Base-by-base conservation (phyloP, 1,139 yeast species). In the Ogataea hybrid region DNA sequence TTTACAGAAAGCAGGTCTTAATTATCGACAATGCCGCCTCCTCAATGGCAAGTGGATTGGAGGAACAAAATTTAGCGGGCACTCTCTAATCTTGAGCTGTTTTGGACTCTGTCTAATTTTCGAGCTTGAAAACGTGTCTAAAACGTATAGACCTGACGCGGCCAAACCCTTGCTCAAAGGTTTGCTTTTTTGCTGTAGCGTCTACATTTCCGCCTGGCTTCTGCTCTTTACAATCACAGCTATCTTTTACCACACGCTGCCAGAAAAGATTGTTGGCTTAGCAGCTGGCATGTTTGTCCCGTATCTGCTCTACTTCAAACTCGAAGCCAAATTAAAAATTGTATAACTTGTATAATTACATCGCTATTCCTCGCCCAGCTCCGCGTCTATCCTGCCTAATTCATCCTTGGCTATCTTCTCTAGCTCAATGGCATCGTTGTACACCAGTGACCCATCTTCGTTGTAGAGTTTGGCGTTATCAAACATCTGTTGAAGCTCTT, bases 391-490 rank as follows among this genome's bases (percentile, higher is more conserved):
- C 11, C 33, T 36, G 16, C 27, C 28, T 20, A 50, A 15, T 18
- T 28, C 44, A 25, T 37, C 35, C n/a, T 20, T 20, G 17, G 51
- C 51, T 43, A 77, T 61, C 10, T 68, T 63, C 59, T 87, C 92
- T 52, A 90, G 66, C 17, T 67, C 71, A 29, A 73, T 65, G 1
- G 97, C 95, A 64, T 89, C 96, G 46, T 78, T 74, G 55, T 81
- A 86, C 14, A 90, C 88, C 46, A 82, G 63, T 2, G 96, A 86
- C 0, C 95, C 96, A 60, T 86, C 96, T 57, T 88, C 94, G 57
- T 90, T 90, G 61, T 88, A 90, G n/a, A 78, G 76, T 49, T 82
- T 73, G 2, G 97, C 97, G 63, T 90, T 90, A 45, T 77, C 72
- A 62, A 86, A 85, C 78, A 90, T 85, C 53, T 81, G 71, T 51